Base-by-base conservation (phyloP, 1,284 basidiomycete species). In the Trichosporon asahii region DNA sequence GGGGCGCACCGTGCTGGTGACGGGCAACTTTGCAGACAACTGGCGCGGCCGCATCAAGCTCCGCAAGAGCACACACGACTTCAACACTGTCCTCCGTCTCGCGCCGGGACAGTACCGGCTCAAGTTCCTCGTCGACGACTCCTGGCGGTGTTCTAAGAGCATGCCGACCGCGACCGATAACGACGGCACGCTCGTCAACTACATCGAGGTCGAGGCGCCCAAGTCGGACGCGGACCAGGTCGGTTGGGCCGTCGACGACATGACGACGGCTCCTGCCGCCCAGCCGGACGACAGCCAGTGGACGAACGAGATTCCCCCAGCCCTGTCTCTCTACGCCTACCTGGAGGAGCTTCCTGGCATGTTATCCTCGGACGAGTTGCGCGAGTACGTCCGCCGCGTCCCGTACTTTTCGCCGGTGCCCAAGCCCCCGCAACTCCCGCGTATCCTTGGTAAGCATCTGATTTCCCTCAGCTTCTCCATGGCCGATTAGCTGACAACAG, bases 171-270 rank as follows among this genome's bases (percentile, higher is more conserved):
- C 95, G 0, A 94, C 95, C 35, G 95, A 98, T 80, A 93, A 95
- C 76, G 93, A 97, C 78, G 96, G 97, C 35, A 92, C 92, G 37
- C 86, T 99, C 66, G 94, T 97, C 74, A 99, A 99, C 85, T 98
- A 97, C 82, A 89, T 98, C 70, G 89, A 90, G 72, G 83, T 84
- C 7, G 81, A 83, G 67, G 71, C 78, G 23, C 75, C 78, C 23
- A 80, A 79, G 73, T 80, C 77, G 23, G 81, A 81, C 44, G 79
- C 82, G 64, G 82, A 83, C 74, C 79, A 79, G 68, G 78, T 80
- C 11, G 82, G 83, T 65, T 84, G 83, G 83, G 80, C 76, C 14
- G 76, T 79, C 74, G 80, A 79, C 68, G 75, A 78, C 15, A 74
- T 74, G 7, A 71, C 70, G 21, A 79, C 76, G 66, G 73, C 74